A percentile compares a stretch with the other conserved stretches of the same genome.
phyloP scores from a whole-genome alignment of 352 stramenopile genomes.

The Phytophthora uliginosa region DNA sequence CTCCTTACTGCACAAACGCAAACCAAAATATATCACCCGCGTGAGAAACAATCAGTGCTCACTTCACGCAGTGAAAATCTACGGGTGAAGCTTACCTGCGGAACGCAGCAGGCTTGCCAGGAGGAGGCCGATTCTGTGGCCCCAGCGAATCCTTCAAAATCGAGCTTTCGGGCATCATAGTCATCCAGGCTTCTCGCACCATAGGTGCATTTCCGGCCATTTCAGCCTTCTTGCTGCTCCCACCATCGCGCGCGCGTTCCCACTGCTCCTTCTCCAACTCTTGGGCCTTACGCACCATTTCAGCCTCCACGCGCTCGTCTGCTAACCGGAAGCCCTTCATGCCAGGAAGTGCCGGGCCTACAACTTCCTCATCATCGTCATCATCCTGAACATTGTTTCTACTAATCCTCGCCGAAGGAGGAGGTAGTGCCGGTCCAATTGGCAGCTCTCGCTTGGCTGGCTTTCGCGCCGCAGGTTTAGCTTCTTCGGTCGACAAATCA shows the following conservation, averaged over 20 bases:
- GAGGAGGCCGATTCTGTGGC: conserved; percentile 47
- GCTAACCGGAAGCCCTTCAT: conserved; percentile 82
- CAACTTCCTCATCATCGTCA: conserved; percentile 55
- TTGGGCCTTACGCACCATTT: conserved; percentile 72
- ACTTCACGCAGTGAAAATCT: neutral
- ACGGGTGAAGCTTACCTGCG: conserved; percentile 38
- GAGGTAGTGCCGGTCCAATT: conserved; percentile 70
- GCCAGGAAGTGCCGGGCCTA: conserved; percentile 79
- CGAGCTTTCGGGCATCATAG: conserved; percentile 81
- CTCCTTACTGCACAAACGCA: conserved; percentile 63
- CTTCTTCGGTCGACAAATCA: neutral
- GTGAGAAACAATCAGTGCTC: conserved; percentile 1
- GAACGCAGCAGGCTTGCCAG: conserved; percentile 73
- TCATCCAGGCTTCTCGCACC: conserved; percentile 87
- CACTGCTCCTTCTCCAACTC: conserved; percentile 77
- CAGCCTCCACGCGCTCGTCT: conserved; percentile 74
- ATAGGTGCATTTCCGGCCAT: conserved; percentile 30
- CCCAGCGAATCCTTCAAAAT: conserved; percentile 84
- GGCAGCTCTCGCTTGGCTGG: conserved; percentile 35
- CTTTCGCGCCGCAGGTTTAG: conserved; percentile 9
- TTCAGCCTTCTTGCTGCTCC: conserved; percentile 12
- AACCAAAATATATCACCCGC: conserved; percentile 12
- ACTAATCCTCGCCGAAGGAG: conserved; percentile 12
- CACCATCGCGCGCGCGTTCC: conserved; percentile 42
- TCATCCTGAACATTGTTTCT: conserved; percentile 12